Evolutionary conservation across 768 basidiomycete species (phyloP).

Genomic region (Boletus patriciae): DNA sequence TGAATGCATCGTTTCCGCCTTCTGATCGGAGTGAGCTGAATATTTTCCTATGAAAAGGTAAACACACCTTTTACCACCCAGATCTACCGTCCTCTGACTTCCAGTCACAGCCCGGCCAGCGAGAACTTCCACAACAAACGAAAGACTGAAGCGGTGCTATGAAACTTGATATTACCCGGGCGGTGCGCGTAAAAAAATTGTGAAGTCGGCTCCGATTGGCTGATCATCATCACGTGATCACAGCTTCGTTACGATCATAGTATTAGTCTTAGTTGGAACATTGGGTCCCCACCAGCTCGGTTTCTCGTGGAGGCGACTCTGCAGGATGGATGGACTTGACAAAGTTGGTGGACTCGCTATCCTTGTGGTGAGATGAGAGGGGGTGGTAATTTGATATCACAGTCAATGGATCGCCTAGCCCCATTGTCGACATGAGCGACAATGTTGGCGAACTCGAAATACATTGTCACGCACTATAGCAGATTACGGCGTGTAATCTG

Average conservation of each 20-base stretch:
- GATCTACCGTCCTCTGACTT: neutral
- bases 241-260: neutral
- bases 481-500: neutral
- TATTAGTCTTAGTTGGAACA: too few relatives aligned
- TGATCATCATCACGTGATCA: conserved; percentile 10
- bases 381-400: neutral
- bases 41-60: neutral
- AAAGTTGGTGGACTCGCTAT: neutral
- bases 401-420: neutral
- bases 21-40: neutral
- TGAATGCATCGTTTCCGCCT: conserved; percentile 38
- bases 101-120: neutral
- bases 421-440: conserved; percentile 13
- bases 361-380: neutral
- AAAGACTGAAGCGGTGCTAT: neutral
- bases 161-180: neutral
- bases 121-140: neutral
- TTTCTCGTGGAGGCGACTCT: neutral
- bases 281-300: too few relatives aligned
- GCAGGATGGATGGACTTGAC: neutral
- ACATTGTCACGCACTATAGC: conserved; percentile 15
- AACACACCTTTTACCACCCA: conserved; percentile 6
- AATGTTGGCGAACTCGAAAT: neutral
- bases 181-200: conserved; percentile 20
- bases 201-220: conserved; percentile 10